These are phyloP conservation scores for Aspergillus sp. DNA, from an alignment of 2,329 filamentous ascomycete genomes.

Conservation along the genomic window DNA sequence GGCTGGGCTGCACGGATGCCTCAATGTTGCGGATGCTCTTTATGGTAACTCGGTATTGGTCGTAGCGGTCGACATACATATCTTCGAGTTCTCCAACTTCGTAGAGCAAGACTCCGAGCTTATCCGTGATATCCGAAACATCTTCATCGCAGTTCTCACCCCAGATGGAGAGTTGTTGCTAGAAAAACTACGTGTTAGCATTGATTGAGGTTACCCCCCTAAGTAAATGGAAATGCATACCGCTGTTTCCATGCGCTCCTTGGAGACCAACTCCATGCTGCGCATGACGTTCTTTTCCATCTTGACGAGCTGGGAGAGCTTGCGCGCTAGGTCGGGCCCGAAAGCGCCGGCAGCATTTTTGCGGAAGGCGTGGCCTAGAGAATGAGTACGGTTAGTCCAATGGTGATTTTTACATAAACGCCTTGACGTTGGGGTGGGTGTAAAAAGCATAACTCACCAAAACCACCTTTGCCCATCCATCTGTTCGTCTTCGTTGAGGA, in stretches of 20 bases:
- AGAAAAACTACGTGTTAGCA: not conserved
- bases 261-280: slow-evolving; percentile 89
- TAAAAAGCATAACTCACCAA: slow-evolving; percentile 63
- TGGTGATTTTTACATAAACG: not conserved
- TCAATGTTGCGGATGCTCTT: slow-evolving; percentile 99
- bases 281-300: slow-evolving; percentile 99
- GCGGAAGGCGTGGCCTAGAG: slow-evolving; percentile 61
- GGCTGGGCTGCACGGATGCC: slow-evolving; percentile 94
- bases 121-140: slow-evolving; percentile 98
- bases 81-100: slow-evolving; percentile 98
- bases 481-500: slow-evolving; percentile 89
- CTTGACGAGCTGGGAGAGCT: slow-evolving; percentile 96
- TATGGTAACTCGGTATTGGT: slow-evolving; percentile 98
- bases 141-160: slow-evolving; percentile 94
- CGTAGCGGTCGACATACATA: slow-evolving; percentile 97
- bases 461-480: slow-evolving; percentile 80
- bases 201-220: not conserved
- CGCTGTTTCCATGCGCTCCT: slow-evolving; percentile 97
- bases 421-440: slow-evolving; percentile 13
- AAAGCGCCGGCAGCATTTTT: slow-evolving; percentile 54
- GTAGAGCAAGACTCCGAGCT: slow-evolving; percentile 95
- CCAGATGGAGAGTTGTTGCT: slow-evolving; percentile 99
- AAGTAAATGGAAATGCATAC: slow-evolving; percentile 56
- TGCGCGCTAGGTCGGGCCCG: slow-evolving; percentile 88
- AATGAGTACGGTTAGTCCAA: not conserved